Base-by-base conservation (phyloP, 805 yeast species). In the Saccharomyces kudriavzevii region DNA sequence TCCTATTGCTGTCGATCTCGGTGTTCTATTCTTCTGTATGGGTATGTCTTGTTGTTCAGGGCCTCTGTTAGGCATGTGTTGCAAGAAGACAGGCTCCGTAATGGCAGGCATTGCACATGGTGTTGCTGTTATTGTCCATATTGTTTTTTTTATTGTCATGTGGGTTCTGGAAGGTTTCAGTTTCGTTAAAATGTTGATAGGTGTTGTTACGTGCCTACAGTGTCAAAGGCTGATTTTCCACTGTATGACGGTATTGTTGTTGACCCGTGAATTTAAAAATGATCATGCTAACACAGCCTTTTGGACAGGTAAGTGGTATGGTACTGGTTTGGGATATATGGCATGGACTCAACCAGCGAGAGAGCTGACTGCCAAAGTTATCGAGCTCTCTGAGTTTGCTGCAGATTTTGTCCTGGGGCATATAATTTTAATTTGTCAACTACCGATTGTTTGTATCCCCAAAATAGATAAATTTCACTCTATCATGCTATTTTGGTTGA, bases 301-400 rank as follows among this genome's bases (percentile, higher is more conserved):
- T 92, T 94, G 99, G 99, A 87, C 96, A 53, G 99, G 99, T 78
- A 89, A 89, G 74, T 94, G 99, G 99, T 89, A 90, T 72, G 90
- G 94, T 52, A 78, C 88, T 56, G 92, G 95, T 64, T 75, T 90
- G 72, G 98, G 97, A 53, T 82, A 84, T 82, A 83, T 85, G 80
- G 96, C 97, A n/a, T 81, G 87, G 78, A 83, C 97, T 28, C 97
- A 92, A 77, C 97, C 98, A 55, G 68, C 86, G 50, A 88, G 99
- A 79, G 99, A 94, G 76, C 89, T 87, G 69, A 79, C 83, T 65
- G 97, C 97, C 61, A 94, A 94, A 80, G 78, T 85, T 59, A 88
- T 92, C 63, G 99, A 94, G 75, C 74, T 88, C 78, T 88, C 96
- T 52, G 92, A 89, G 74, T 94, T 94, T 72, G 91, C 97, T 17